Evolutionary conservation across 805 yeast genomes (phyloP), one percentile per base, ranked within the genome.

Genomic region (Kodamaea kaohsiungensis): DNA sequence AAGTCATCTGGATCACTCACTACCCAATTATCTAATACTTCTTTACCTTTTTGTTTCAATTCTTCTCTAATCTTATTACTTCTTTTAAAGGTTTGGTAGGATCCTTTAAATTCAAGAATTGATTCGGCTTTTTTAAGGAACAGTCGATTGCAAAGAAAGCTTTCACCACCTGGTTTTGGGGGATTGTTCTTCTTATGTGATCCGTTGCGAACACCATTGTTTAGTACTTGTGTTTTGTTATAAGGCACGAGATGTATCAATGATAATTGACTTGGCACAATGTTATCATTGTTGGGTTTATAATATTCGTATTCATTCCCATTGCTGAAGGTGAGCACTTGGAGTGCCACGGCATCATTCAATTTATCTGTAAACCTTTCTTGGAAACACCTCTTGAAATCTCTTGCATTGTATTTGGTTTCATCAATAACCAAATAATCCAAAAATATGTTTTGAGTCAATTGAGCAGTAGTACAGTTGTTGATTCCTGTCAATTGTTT

Each of bases 151-250:
- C 81, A 75, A 3, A 79, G 46, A 7, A 61, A 22, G 46, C 81
- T 75, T 27, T 72, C 76, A 5, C 84, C 83, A 13, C 77, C 73
- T 15, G 61, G 64, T 39, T 76, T 67, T 0, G 85, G 73, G 0
- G 77, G 76, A 47, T 68, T 71, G 39, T 69, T 77, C 58, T 82
- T 84, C 0, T 76, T 56, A 52, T 65, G 75, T 17, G 77, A 75
- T 0, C 93, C 92, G 57, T 83, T 83, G 56, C 78, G 82, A 3
- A 86, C 81, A 0, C 90, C 91, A 59, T 81, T 80, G 43, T 81
- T 75, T 10, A 86, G 66, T 1, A 80, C 74, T 55, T 82, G 79
- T 0, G 62, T 50, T 10, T 58, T 53, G 5, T 63, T 58, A 1
- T 57, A 52, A 7, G 65, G 65, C 1, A 57, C 59, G 8, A 71